Conservation (phyloP, 345 rosid species). For the Boechera stricta region DNA sequence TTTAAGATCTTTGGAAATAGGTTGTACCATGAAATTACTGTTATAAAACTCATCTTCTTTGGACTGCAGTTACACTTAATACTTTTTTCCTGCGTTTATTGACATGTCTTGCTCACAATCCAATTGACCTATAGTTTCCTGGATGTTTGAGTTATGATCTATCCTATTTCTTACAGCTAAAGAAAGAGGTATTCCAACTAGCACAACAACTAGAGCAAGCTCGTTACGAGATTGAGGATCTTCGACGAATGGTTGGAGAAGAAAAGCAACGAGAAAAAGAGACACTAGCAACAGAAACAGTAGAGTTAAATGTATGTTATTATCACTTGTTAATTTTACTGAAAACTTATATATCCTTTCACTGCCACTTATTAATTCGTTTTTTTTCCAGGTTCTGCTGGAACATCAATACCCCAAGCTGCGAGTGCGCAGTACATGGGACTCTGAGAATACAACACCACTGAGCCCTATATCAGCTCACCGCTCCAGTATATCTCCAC, state of each 20-base stretch:
- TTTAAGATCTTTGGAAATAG: slow-evolving; percentile 3
- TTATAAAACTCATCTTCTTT: slow-evolving; percentile 14
- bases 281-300: slow-evolving; percentile 46
- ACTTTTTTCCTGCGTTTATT: slow-evolving; percentile 14
- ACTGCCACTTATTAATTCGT: slow-evolving; percentile 13
- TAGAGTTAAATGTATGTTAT: slow-evolving; percentile 36
- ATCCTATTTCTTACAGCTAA: slow-evolving; percentile 54
- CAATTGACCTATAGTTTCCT: slow-evolving; percentile 21
- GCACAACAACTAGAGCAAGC: slow-evolving; percentile 57
- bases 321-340: neutral
- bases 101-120: slow-evolving; percentile 26
- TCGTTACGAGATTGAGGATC: slow-evolving; percentile 60
- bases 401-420: slow-evolving; percentile 66
- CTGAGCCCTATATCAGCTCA: slow-evolving; percentile 50
- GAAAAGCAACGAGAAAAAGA: slow-evolving; percentile 32
- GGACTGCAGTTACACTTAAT: slow-evolving; percentile 13
- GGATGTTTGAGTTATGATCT: slow-evolving; percentile 5
- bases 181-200: slow-evolving; percentile 60
- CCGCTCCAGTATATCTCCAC: slow-evolving; percentile 55
- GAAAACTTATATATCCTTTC: slow-evolving; percentile 14
- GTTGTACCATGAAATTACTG: slow-evolving; percentile 7
- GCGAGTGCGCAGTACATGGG: slow-evolving; percentile 66
- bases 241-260: slow-evolving; percentile 49
- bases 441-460: slow-evolving; percentile 52
- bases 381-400: slow-evolving; percentile 53